These are phyloP conservation scores for Cardiospermum halicacabum DNA, from an alignment of 345 rosid species.

Conservation along the genomic window DNA sequence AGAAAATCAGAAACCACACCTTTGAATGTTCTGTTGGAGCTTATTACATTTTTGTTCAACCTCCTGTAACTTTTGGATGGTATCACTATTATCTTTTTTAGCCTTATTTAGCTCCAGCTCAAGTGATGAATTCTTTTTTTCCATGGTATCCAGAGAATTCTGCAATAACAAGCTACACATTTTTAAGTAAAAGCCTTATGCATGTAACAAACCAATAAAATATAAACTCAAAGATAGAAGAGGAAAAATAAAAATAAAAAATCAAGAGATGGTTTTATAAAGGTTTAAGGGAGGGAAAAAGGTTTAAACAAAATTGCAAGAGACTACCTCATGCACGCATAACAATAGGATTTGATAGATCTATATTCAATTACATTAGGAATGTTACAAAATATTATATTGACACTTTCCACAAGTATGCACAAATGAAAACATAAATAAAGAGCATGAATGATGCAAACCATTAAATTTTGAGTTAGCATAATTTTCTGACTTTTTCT, in stretches of 20 bases:
- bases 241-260: not conserved
- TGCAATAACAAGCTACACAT: conserved; percentile 22
- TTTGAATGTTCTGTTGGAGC: conserved; percentile 61
- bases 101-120: conserved; percentile 68
- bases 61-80: conserved; percentile 53
- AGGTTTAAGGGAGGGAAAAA: not conserved
- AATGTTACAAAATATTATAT: not conserved
- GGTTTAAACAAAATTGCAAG: not conserved
- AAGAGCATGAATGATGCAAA: no score
- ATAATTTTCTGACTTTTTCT: not conserved
- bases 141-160: conserved; percentile 59
- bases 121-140: conserved; percentile 61
- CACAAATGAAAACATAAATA: no score
- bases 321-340: not conserved
- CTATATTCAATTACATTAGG: no score
- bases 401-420: not conserved
- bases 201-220: not conserved
- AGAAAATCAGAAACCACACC: conserved; percentile 33
- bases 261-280: not conserved
- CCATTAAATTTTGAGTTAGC: no score
- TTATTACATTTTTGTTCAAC: conserved; percentile 63
- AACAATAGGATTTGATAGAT: not conserved
- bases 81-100: conserved; percentile 43
- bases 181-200: not conserved
- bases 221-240: not conserved